Evolutionary conservation across 2,329 filamentous ascomycete genomes (phyloP).

Genomic region (Esteya vermicola): DNA sequence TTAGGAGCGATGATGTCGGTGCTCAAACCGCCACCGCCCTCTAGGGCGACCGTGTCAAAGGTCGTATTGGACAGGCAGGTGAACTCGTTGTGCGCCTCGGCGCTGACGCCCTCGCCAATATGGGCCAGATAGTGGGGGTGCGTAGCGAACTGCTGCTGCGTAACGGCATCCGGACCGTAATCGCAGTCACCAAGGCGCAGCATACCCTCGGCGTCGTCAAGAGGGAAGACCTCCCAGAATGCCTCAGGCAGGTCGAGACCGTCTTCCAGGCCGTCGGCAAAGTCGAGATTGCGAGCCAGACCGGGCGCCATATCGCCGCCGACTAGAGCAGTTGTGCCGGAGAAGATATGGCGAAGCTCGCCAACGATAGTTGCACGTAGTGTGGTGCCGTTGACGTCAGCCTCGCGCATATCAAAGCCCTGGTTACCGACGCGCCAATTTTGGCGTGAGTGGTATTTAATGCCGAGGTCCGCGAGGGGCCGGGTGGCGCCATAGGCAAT

Average conservation of each 20-base stretch:
- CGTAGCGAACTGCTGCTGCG: slow-evolving; percentile 4
- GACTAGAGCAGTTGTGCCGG: slow-evolving; percentile 16
- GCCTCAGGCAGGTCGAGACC: slow-evolving; percentile 9
- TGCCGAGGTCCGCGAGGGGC: slow-evolving; percentile 12
- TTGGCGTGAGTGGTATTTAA: slow-evolving; percentile 12
- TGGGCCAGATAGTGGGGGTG: slow-evolving; percentile 15
- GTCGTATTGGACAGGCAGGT: slow-evolving; percentile 13
- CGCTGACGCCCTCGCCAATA: slow-evolving; percentile 15
- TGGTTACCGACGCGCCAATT: slow-evolving; percentile 16
- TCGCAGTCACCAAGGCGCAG: slow-evolving; percentile 15
- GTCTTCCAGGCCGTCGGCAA: slow-evolving; percentile 12
- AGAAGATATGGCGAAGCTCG: slow-evolving; percentile 17
- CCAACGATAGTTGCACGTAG: slow-evolving; percentile 13
- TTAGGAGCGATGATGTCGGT: slow-evolving; percentile 14
- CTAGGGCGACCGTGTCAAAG: slow-evolving; percentile 11
- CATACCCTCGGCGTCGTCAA: slow-evolving; percentile 12
- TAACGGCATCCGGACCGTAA: slow-evolving; percentile 12
- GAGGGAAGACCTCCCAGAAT: slow-evolving; percentile 14
- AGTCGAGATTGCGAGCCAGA: slow-evolving; percentile 16
- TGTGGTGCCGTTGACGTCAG: slow-evolving; percentile 12
- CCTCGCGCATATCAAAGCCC: slow-evolving; percentile 10
- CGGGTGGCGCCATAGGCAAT: slow-evolving; percentile 14
- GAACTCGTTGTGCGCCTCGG: slow-evolving; percentile 16
- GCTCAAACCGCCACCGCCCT: slow-evolving; percentile 4
- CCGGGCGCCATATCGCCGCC: slow-evolving; percentile 15